Conservation (phyloP, 345 rosid species). For the Sisymbrium altissimum region DNA sequence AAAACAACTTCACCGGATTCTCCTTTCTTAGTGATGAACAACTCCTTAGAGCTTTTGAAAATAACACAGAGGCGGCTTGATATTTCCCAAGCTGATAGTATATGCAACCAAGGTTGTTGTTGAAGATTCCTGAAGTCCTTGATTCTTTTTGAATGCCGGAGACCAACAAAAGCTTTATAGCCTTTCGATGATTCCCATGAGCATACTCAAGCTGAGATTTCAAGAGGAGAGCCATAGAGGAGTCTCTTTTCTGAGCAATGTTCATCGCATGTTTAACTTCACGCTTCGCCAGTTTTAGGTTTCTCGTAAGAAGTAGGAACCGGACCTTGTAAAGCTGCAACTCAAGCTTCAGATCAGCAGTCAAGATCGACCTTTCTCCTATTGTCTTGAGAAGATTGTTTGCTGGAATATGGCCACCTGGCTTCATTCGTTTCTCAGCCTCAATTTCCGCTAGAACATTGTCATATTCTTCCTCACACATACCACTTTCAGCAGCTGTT, state of each 20-base stretch:
- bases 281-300: slow-evolving; percentile 90
- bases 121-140: slow-evolving; percentile 71
- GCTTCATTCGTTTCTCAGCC: slow-evolving; percentile 58
- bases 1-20: slow-evolving; percentile 59
- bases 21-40: slow-evolving; percentile 70
- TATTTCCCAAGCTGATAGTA: slow-evolving; percentile 72
- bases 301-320: slow-evolving; percentile 81
- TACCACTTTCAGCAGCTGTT: slow-evolving; percentile 57
- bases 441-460: slow-evolving; percentile 60
- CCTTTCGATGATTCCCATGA: slow-evolving; percentile 91
- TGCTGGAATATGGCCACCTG: slow-evolving; percentile 50
- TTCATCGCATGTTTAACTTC: slow-evolving; percentile 97
- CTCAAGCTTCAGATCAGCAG: slow-evolving; percentile 80
- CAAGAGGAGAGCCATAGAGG: slow-evolving; percentile 80
- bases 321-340: slow-evolving; percentile 93
- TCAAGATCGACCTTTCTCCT: slow-evolving; percentile 53
- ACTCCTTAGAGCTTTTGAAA: slow-evolving; percentile 69
- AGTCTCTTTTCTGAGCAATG: slow-evolving; percentile 83
- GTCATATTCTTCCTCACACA: slow-evolving; percentile 91
- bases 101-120: slow-evolving; percentile 94
- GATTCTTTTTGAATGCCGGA: slow-evolving; percentile 62
- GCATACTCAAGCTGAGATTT: slow-evolving; percentile 97
- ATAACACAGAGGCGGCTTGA: slow-evolving; percentile 61
- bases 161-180: slow-evolving; percentile 87
- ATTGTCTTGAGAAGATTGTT: slow-evolving; percentile 56